Base-by-base conservation (phyloP, 202 grass and related monocot species). In the Miscanthus sacchariflorus region DNA sequence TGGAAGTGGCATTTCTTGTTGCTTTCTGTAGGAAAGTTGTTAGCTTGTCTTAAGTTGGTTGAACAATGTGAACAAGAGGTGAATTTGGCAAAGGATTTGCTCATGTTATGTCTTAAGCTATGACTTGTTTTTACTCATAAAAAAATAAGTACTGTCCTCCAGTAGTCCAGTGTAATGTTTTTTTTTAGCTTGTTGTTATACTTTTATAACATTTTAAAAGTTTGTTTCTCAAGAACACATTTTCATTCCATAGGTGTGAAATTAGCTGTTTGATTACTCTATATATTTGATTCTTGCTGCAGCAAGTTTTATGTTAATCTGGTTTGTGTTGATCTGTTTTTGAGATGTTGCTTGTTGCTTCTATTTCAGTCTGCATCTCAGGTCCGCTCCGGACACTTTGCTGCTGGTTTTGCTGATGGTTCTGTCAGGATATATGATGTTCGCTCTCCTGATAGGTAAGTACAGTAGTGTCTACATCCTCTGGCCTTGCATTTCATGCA, bases 341-440 rank as follows among this genome's bases (percentile, higher is more conserved):
- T 44, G 36, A 39, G 36, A 39, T 27, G 15, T 75, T 86, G 49
- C 77, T 91, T 91, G 70, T 50, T 75, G 77, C 33, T 92, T 68
- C 86, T 93, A 14, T 90, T 87, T 76, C 82, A 98, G 96, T 98
- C 92, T 68, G 83, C 96, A 80, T 98, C 96, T 87, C 92, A 91
- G 67, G 89, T 94, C 50, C 56, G 69, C 79, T 58, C 83, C 24
- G 91, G 90, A 72, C 92, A 90, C 56, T 93, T 96, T 81, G 92
- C 94, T 77, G 87, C 93, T 77, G 96, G 96, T 89, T 96, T 98
- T 83, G 12, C 91, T 44, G 93, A 98, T 61, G 93, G 87, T 56
- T 93, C 92, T 69, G 63, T 98, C 35, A 91, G 92, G 85, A 94
- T 98, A 98, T 98, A 93, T 93, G 96, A 98, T 82, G 85, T 94